These are phyloP conservation scores for Ophiostoma sp. DNA, from an alignment of 2,329 filamentous ascomycete genomes.

Conservation along the genomic window DNA sequence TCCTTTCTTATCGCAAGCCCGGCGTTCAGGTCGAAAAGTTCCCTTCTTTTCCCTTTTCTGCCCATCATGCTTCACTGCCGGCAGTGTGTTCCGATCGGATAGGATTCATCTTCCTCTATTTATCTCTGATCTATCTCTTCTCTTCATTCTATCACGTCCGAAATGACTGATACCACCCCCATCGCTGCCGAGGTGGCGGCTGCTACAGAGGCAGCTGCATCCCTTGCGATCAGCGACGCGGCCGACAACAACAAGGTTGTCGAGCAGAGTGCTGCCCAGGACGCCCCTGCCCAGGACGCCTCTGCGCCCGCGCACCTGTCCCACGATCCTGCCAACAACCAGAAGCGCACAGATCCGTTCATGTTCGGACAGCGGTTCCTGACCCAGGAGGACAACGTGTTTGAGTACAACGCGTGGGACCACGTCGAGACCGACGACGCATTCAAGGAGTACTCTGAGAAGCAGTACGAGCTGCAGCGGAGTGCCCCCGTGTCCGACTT, in stretches of 20 bases:
- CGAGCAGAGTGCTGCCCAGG: background rate
- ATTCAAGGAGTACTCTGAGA: conserved; percentile 79
- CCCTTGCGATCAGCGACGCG: conserved; percentile 23
- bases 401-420: conserved; percentile 98
- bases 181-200: conserved; percentile 20
- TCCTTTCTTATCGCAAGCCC: conserved; percentile 4
- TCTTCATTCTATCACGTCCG: conserved; percentile 20
- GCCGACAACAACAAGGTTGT: conserved; percentile 6
- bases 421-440: conserved; percentile 89
- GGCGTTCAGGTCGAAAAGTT: background rate
- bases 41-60: conserved; percentile 12
- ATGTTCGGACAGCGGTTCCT: conserved; percentile 89
- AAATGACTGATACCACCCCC: background rate
- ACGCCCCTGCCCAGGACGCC: background rate
- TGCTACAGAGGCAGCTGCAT: conserved; percentile 21
- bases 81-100: conserved; percentile 24
- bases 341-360: conserved; percentile 88
- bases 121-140: conserved; percentile 5
- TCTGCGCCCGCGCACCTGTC: conserved; percentile 57
- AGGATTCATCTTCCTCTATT: conserved; percentile 7
- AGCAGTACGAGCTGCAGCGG: conserved; percentile 80
- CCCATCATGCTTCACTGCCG: conserved; percentile 25
- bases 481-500: conserved; percentile 85
- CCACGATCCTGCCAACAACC: conserved; percentile 65
- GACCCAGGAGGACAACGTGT: conserved; percentile 79